A percentile compares a stretch with the other conserved stretches of the same genome.
phyloP scores from a whole-genome alignment of 768 basidiomycete species.

The Arthromyces matolae region DNA sequence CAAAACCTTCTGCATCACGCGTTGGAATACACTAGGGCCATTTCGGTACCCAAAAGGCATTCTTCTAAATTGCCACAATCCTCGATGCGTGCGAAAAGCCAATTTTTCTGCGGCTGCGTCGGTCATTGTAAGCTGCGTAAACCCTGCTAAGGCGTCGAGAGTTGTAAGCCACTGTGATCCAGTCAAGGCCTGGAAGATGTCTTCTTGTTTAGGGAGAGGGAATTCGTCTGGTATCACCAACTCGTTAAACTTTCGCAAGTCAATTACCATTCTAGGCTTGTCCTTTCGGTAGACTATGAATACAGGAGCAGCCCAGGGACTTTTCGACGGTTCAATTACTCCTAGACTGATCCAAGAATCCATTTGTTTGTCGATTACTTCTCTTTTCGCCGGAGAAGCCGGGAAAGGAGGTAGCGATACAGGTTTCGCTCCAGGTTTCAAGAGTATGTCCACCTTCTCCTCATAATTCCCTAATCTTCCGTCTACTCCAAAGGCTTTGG shows the following conservation, averaged over 20 bases:
- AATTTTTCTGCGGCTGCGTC: slow-evolving; percentile 27
- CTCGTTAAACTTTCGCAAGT: slow-evolving; percentile 26
- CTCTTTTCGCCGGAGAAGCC: slow-evolving; percentile 24
- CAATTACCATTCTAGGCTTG: slow-evolving; percentile 34
- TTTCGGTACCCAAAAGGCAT: slow-evolving; percentile 39
- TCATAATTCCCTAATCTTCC: slow-evolving; percentile 12
- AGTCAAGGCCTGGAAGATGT: slow-evolving; percentile 26
- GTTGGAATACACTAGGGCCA: slow-evolving; percentile 37
- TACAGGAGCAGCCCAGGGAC: slow-evolving; percentile 33
- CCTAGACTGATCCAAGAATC: slow-evolving; percentile 29
- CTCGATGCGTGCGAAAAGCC: slow-evolving; percentile 36
- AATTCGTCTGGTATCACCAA: slow-evolving; percentile 21
- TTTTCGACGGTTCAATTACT: slow-evolving; percentile 37
- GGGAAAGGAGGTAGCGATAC: slow-evolving; percentile 24
- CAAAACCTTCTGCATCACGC: slow-evolving; percentile 36
- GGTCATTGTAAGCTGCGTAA: slow-evolving; percentile 33
- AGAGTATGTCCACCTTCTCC: slow-evolving; percentile 20
- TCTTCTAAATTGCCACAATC: slow-evolving; percentile 36
- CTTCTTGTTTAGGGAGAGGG: slow-evolving; percentile 20
- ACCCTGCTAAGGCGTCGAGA: slow-evolving; percentile 35
- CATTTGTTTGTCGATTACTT: slow-evolving; percentile 28
- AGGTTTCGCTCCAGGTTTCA: slow-evolving; percentile 23
- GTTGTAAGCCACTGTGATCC: slow-evolving; percentile 30
- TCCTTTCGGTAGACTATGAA: slow-evolving; percentile 34
- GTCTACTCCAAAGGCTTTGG: background rate